Base-by-base conservation (phyloP, 306 rosid species). In the Betula pendula region DNA sequence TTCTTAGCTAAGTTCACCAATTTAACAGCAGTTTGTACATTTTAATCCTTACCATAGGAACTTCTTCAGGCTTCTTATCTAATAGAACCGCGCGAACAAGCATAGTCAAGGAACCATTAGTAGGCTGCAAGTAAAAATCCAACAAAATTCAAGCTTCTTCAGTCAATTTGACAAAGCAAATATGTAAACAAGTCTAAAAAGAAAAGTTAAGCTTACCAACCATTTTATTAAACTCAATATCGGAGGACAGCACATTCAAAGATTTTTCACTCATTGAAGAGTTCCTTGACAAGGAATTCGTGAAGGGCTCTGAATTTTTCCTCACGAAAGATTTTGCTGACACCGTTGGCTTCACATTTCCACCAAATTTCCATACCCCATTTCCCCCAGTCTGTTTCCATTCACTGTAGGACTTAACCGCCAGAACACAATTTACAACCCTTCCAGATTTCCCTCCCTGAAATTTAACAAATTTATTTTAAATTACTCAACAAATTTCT, bases 31-130 rank as follows among this genome's bases (percentile, higher is more conserved):
- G 11, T 2, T 72, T 65, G 31, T 76, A 56, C 50, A 19, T 50
- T 13, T 13, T 38, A 75, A 60, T 16, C 63, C 91, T 74, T 85
- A 94, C 98, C 90, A 0, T 81, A 16, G 96, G 96, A 75, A 94
- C 91, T 85, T 94, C 98, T 63, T 94, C 98, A 69, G 97, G 98
- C 84, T 87, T 90, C 88, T 90, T 94, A 82, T 94, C 97, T 13
- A 76, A 84, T 47, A 94, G 68, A 66, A 89, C 76, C 71, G 96
- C 89, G 49, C 87, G 94, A 75, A 94, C 90, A 71, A 92, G 97
- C 84, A 72, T 86, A 78, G 89, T 87, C 87, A 90, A 58, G 68
- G 98, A 85, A 83, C 83, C 71, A 70, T 90, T 86, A 77, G 82
- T 70, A 56, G 89, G 72, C 97, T 94, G 93, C 85, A 68, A 53